Percentiles rank a stretch among this genome's conserved stretches.
Conservation (phyloP, 208 protist genomes). For the Leishmania mexicana region DNA sequence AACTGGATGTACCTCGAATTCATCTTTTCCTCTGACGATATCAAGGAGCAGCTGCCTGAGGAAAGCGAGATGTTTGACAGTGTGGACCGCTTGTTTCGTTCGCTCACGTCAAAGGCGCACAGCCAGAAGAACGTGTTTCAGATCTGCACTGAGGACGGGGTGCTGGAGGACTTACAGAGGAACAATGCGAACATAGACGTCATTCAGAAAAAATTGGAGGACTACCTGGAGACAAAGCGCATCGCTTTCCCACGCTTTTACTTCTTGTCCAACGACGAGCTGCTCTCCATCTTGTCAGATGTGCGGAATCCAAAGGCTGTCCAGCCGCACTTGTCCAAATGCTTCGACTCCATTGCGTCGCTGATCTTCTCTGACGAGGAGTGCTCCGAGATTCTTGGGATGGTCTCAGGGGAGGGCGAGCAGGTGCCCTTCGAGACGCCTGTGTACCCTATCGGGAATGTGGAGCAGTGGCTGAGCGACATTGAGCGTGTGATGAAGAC, state of each 20-base stretch:
- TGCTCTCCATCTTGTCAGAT: constrained; percentile 98
- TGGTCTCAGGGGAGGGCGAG: constrained; percentile 93
- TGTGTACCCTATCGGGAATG: constrained; percentile 89
- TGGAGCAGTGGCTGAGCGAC: constrained; percentile 95
- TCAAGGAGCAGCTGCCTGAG: constrained; percentile 94
- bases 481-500: constrained; percentile 94
- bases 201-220: constrained; percentile 96
- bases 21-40: constrained; percentile 98
- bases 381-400: constrained; percentile 86
- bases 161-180: constrained; percentile 82
- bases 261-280: constrained; percentile 98
- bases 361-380: constrained; percentile 83
- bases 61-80: constrained; percentile 89
- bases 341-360: constrained; percentile 95
- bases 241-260: constrained; percentile 97
- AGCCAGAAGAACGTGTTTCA: constrained; percentile 89
- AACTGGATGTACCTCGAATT: constrained; percentile 98
- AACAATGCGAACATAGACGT: constrained; percentile 92
- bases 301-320: constrained; percentile 95
- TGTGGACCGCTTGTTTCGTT: constrained; percentile 92
- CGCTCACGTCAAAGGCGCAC: constrained; percentile 85
- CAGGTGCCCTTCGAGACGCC: constrained; percentile 85
- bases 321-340: constrained; percentile 96
- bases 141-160: constrained; percentile 80
- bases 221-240: constrained; percentile 97